These are phyloP conservation scores for Clathrus columnatus DNA, from an alignment of 768 basidiomycete species.

Conservation along the genomic window DNA sequence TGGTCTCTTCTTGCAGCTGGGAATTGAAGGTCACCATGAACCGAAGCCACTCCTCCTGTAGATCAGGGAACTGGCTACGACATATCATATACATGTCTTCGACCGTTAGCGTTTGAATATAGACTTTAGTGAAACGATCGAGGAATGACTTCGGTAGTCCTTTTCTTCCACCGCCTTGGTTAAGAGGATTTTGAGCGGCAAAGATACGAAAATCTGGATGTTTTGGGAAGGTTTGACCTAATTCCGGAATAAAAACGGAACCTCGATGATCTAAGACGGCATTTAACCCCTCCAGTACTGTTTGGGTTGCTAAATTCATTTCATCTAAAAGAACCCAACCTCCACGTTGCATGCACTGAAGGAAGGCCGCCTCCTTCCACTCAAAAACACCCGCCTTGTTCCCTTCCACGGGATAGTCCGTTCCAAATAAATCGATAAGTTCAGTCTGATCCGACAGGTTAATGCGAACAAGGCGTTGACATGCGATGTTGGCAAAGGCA, in stretches of 20 bases:
- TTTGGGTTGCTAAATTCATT: constrained; percentile 97
- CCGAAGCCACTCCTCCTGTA: constrained; percentile 44
- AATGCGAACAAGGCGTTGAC: constrained; percentile 80
- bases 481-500: constrained; percentile 74
- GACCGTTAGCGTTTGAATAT: constrained; percentile 74
- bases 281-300: constrained; percentile 94
- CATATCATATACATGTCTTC: constrained; percentile 76
- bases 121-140: constrained; percentile 98
- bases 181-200: constrained; percentile 93
- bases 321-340: constrained; percentile 98
- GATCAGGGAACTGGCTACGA: constrained; percentile 57
- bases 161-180: constrained; percentile 95
- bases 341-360: constrained; percentile 88
- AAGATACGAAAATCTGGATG: constrained; percentile 97
- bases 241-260: constrained; percentile 88
- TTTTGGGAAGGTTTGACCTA: constrained; percentile 76
- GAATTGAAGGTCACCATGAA: constrained; percentile 81
- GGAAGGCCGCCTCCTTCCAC: constrained; percentile 96
- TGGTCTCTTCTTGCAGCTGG: constrained; percentile 56
- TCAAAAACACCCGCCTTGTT: constrained; percentile 87
- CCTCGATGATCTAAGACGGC: constrained; percentile 94
- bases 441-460: constrained; percentile 99
- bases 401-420: constrained; percentile 91
- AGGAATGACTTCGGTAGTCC: constrained; percentile 96
- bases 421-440: constrained; percentile 90